Conservation (phyloP, 306 rosid genomes). For the Mimosa pudica region DNA sequence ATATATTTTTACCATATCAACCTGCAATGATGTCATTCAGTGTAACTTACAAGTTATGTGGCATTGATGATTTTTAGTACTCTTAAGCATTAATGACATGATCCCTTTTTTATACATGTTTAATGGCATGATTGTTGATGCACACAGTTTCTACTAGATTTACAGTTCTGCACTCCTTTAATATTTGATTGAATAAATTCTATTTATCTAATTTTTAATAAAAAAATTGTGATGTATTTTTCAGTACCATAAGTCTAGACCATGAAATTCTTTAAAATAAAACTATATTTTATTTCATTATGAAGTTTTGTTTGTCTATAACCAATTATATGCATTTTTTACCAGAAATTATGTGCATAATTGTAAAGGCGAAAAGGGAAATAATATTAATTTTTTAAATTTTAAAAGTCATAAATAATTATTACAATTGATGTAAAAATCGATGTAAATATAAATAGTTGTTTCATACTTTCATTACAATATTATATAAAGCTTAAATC, state of each 20-base stretch:
- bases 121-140: too few species aligned
- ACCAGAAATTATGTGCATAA: neutral
- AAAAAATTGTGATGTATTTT: neutral
- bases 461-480: too few species aligned
- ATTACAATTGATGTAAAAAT: too few species aligned
- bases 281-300: neutral
- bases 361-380: neutral
- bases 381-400: neutral
- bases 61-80: neutral
- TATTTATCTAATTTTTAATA: neutral
- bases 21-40: neutral
- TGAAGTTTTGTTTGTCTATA: neutral
- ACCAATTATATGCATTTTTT: neutral
- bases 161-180: too few species aligned
- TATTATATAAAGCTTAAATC: neutral
- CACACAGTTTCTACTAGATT: too few species aligned
- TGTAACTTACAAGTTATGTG: neutral
- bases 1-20: neutral
- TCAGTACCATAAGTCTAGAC: too few species aligned
- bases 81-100: neutral
- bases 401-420: too few species aligned
- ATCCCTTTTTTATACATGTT: too few species aligned
- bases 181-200: too few species aligned
- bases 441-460: too few species aligned
- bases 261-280: neutral